These are phyloP conservation scores for Umbelopsis isabellina DNA, from an alignment of 192 early-diverging fungal species.

Conservation along the genomic window DNA sequence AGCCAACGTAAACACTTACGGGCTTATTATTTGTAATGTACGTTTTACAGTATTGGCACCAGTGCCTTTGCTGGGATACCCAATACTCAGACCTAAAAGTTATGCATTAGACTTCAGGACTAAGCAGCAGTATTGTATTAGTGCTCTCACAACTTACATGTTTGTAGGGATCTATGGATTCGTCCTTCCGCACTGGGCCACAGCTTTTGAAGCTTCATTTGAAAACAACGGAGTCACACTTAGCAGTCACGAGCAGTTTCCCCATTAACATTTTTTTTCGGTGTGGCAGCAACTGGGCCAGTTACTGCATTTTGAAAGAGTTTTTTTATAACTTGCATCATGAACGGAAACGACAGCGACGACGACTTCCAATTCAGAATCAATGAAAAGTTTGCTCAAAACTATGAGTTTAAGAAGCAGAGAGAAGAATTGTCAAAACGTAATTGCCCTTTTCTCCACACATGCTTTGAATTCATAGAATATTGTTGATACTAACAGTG, in stretches of 20 bases:
- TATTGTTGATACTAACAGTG: not conserved
- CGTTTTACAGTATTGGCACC: conserved; percentile 84
- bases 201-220: not conserved
- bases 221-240: not conserved
- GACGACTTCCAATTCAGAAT: conserved; percentile 39
- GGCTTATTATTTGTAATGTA: conserved; percentile 82
- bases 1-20: conserved; percentile 49
- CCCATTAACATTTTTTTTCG: not conserved
- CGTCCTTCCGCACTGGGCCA: not conserved
- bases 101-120: not conserved
- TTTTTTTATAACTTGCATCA: not conserved
- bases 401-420: conserved; percentile 68
- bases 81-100: conserved; percentile 55
- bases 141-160: not conserved
- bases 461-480: not conserved
- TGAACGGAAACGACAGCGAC: not conserved
- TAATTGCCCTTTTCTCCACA: conserved; percentile 41
- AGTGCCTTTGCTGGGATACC: conserved; percentile 81
- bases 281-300: not conserved
- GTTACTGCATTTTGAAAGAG: not conserved
- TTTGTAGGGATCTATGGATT: not conserved
- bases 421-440: conserved; percentile 66
- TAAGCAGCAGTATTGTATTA: not conserved
- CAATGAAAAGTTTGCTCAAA: conserved; percentile 59
- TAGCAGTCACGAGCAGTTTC: not conserved